Percentiles rank a stretch among this genome's conserved stretches.
Conservation (phyloP, 768 basidiomycete species). For the Scleroderma bovista region DNA sequence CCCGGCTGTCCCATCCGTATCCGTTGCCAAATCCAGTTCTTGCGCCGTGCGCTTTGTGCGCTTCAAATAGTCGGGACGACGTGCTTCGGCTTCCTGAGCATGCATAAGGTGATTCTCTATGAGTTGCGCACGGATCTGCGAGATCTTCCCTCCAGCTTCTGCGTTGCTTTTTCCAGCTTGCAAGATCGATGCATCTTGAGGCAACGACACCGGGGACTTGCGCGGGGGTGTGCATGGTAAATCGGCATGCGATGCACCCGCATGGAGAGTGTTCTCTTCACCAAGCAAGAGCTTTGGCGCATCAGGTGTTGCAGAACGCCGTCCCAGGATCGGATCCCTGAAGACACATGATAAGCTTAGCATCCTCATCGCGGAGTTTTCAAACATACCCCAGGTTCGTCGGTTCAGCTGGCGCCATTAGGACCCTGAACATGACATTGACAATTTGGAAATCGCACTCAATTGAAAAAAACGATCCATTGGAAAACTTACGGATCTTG, state of each 20-base stretch:
- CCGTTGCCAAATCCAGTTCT: constrained; percentile 25
- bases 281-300: background rate
- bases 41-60: constrained; percentile 45
- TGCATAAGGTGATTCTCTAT: constrained; percentile 46
- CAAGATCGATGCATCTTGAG: background rate
- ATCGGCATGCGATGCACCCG: background rate
- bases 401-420: background rate
- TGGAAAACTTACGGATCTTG: background rate
- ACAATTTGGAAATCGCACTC: background rate
- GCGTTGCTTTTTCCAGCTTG: constrained; percentile 3
- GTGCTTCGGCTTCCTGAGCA: constrained; percentile 51
- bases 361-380: no score
- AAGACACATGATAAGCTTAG: no score
- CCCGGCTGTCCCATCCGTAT: background rate
- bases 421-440: no score
- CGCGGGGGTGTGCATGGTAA: background rate
- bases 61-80: constrained; percentile 68
- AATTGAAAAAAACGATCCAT: background rate
- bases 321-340: no score
- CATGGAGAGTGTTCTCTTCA: background rate
- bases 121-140: constrained; percentile 51
- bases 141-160: constrained; percentile 49
- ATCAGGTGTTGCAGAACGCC: background rate
- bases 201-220: background rate
- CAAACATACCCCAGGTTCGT: background rate